Base-by-base conservation (phyloP, 2,329 filamentous ascomycete genomes). In the Phyllosticta citribraziliensis region DNA sequence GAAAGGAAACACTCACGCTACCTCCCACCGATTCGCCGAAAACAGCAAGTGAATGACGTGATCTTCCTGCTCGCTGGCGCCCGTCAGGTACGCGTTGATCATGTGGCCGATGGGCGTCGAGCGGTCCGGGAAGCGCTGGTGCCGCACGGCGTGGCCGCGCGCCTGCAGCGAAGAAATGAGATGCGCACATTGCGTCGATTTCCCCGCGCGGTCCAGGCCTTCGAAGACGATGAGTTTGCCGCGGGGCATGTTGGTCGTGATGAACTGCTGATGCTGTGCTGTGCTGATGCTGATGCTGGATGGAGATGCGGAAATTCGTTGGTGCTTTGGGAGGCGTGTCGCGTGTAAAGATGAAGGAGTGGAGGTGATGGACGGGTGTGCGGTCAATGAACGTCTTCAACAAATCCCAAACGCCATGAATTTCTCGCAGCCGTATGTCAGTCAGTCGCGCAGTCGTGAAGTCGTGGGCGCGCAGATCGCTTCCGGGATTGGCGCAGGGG, bases 31-130 rank as follows among this genome's bases (percentile, higher is more conserved):
- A 72, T 97, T 97, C 10, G 92, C 91, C 63, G 88, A 91, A 74
- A 96, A 96, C 20, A 96, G 81, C 1, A 96, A 81, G 73, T 97
- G 92, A 67, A 96, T 93, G 3, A 87, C 88, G 70, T 96, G 91
- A 72, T 96, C 91, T 64, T 94, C 89, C 73, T 92, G 84, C 62
- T 89, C 82, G 24, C 83, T 79, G 61, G 88, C 75, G 62, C 86
- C 87, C 65, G 84, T 87, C 64, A 97, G 82, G 71, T 96, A 97
- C 54, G 78, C 77, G 72, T 95, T 86, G 72, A 97, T 96, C 82
- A 95, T 88, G 68, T 89, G 83, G 0, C 92, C 92, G 67, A 93
- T 96, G 0, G 88, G 83, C 4, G 92, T 96, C 2, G 85, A 86
- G 65, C 92, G 82, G 72, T 96, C 91, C 92, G 87, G 87, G 72